Percentiles rank a stretch among this genome's conserved stretches.
These are phyloP conservation scores for Colletotrichum spaethianum DNA, from an alignment of 2,329 filamentous ascomycete genomes.

Conservation along the genomic window DNA sequence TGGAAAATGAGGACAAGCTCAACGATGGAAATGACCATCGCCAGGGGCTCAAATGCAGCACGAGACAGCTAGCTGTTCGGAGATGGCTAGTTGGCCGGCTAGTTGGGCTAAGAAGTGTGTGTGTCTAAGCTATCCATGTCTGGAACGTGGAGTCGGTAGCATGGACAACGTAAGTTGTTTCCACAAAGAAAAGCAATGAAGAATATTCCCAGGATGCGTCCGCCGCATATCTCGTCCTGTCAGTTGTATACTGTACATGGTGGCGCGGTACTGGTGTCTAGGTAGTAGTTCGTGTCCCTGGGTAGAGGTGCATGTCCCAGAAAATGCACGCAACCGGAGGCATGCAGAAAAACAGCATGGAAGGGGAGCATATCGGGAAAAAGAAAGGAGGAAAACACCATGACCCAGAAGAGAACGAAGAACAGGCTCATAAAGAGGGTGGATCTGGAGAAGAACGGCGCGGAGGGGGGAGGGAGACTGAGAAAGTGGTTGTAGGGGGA, in stretches of 20 bases:
- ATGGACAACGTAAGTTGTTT: conserved; percentile 26
- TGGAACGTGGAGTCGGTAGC: conserved; percentile 34
- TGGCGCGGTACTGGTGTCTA: background rate
- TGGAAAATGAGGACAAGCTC: conserved; percentile 6
- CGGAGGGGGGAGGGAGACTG: background rate
- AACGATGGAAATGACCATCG: background rate
- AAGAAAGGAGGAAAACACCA: conserved; percentile 19
- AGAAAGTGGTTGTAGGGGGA: background rate
- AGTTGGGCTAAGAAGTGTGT: background rate
- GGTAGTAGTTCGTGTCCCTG: conserved; percentile 9
- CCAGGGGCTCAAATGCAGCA: background rate
- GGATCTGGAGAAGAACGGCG: background rate
- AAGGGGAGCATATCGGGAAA: conserved; percentile 3
- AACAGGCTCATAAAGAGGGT: background rate
- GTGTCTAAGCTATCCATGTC: conserved; percentile 35
- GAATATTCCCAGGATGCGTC: conserved; percentile 17
- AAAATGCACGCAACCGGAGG: conserved; percentile 23
- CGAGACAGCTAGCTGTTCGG: background rate
- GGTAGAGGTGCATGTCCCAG: conserved; percentile 25
- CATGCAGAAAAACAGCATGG: conserved; percentile 16
- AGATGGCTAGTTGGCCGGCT: conserved; percentile 1
- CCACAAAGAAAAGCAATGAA: conserved; percentile 35
- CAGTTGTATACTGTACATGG: background rate
- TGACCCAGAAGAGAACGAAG: background rate
- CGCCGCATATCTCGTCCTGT: background rate